A percentile compares a stretch with the other conserved stretches of the same genome.
phyloP scores from a whole-genome alignment of 1,139 yeast species.

The Yamadazyma mexicana region DNA sequence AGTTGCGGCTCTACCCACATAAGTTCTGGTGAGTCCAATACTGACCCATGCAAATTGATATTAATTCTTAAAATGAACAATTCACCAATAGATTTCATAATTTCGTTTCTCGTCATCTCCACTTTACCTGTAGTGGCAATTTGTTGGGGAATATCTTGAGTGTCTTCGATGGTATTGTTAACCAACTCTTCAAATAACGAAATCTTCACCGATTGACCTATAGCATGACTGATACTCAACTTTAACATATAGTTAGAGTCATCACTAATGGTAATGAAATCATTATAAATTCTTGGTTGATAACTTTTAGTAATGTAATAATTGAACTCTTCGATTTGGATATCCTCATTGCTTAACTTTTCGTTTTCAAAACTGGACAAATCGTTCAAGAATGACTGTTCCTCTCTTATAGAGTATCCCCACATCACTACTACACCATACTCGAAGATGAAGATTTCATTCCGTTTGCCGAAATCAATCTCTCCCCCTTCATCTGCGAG shows the following conservation, averaged over 20 bases:
- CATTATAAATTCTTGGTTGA: conserved; percentile 94
- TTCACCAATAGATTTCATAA: conserved; percentile 96
- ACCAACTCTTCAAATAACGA: conserved; percentile 93
- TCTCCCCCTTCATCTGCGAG: conserved; percentile 95
- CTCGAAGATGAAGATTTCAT: conserved; percentile 85
- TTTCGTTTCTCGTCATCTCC: conserved; percentile 89
- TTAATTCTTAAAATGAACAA: conserved; percentile 86
- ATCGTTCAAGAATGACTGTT: conserved; percentile 77
- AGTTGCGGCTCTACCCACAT: conserved; percentile 99
- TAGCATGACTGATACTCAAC: conserved; percentile 84
- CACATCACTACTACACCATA: conserved; percentile 94
- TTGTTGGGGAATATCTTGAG: conserved; percentile 95
- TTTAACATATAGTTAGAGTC: conserved; percentile 89
- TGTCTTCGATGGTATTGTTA: conserved; percentile 93
- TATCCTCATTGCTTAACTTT: conserved; percentile 85
- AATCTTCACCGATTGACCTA: conserved; percentile 90
- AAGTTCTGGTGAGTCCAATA: conserved; percentile 91
- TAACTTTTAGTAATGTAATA: conserved; percentile 90
- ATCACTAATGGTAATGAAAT: conserved; percentile 87
- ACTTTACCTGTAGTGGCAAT: conserved; percentile 94
- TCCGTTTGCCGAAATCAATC: conserved; percentile 75
- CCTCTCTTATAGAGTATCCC: conserved; percentile 89
- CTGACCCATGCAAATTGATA: conserved; percentile 92
- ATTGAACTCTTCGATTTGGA: conserved; percentile 91
- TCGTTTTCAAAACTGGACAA: conserved; percentile 88